Evolutionary conservation across 2,329 filamentous ascomycete genomes (phyloP), one percentile per base, ranked within the genome.

Genomic region (Colletotrichum liaoningense): DNA sequence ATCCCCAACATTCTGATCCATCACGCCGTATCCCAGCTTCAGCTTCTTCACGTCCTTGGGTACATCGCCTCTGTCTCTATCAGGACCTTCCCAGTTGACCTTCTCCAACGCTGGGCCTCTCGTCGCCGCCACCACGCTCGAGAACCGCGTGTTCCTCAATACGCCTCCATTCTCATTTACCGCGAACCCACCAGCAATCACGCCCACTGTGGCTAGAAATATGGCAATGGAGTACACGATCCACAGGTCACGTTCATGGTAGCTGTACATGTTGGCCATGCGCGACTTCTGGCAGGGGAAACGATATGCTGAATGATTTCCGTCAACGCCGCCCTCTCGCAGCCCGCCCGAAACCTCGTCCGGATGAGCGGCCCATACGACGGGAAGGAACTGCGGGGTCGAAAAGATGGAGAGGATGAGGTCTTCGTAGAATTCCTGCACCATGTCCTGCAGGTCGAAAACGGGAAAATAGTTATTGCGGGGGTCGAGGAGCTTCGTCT

Each of bases 401-500:
- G 80, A 81, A 28, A 83, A 78, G 19, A 84, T 74, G 2, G 80
- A 80, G 5, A 84, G 67, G 14, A 84, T 74, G 16, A 84, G 79
- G 65, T 83, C 80, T 67, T 83, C 77, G 75, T 83, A 82, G 19
- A 82, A 76, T 0, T 63, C 71, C 58, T 80, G 77, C 26, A 84
- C 73, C 16, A 71, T 67, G 0, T 70, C 49, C 24, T 66, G 67
- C 2, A 83, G 72, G 59, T 83, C 72, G 5, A 72, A 49, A n/a
- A 75, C 76, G 6, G 79, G 75, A 33, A 81, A 79, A 54, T 74
- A 80, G 28, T 79, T 78, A 12, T 77, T 78, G 6, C 69, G 77
- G 19, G 71, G 78, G 70, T 82, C 78, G 9, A 86, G 77, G 1
- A 87, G 79, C 22, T 81, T 80, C 4, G 85, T 86, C 70, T 83